Base-by-base conservation (phyloP, 1,139 yeast species). In the Yamadazyma jaroonii region DNA sequence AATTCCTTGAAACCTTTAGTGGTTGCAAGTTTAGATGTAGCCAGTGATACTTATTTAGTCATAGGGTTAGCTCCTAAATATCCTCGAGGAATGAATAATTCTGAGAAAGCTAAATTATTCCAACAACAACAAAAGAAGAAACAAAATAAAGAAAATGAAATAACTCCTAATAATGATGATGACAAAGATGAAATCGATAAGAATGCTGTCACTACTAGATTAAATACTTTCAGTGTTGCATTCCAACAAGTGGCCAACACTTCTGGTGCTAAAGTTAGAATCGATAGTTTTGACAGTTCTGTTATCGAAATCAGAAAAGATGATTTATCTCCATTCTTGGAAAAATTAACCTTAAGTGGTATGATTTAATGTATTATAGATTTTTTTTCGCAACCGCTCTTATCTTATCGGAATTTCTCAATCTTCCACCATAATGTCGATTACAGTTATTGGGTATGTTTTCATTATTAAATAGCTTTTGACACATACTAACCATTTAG, bases 221-320 rank as follows among this genome's bases (percentile, higher is more conserved):
- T 84, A 36, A 92, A 92, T 55, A 82, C 88, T 14, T 92, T 92
- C 55, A 90, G 96, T 35, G 79, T 84, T 41, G 95, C 95, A 27
- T 92, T 92, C 59, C 96, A 87, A 56, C 85, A 84, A 48, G 84
- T 89, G 29, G 94, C 96, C 2, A 74, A 71, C 34, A 75, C 78
- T 9, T 84, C 95, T 10, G 92, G 90, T 28, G 97, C 97, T 5
- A 82, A 86, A 49, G 90, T 89, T 25, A 74, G 94, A 52, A 84
- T 92, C 44, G 97, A 94, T 59, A 88, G 95, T 51, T 92, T 92
- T 61, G 97, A 92, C 54, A 86, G 95, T 45, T 82, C 97, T 2
- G 87, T 92, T 26, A 88, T 94, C 31, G 97, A 92, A 61, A 82
- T 94, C 34, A 67, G 88, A 42, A 84, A 82, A 54, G 96, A 89